Evolutionary conservation across 2,329 filamentous ascomycete species (phyloP), one percentile per base, ranked within the genome.

Genomic region (Colletotrichum sp.): DNA sequence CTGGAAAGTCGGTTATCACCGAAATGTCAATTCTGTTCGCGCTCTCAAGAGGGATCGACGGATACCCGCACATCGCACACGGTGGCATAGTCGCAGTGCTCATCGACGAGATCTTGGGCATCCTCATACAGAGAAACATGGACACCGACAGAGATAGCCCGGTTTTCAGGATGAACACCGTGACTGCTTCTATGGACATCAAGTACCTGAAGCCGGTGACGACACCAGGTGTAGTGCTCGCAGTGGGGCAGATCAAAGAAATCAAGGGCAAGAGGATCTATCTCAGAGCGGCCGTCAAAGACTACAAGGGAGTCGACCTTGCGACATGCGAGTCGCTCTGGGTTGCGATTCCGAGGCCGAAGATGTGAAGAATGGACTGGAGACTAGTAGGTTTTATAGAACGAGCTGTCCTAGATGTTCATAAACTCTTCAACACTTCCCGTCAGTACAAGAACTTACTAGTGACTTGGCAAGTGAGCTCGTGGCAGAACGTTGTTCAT

Each of bases 51-150:
- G 84, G 83, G 3, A 77, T 86, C 7, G 81, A 80, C 8, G 84
- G 85, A 3, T 83, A 81, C 39, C 78, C 80, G 1, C 78, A 78
- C 9, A 74, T 86, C 12, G 75, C 85, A 3, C 85, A 86, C 70
- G 85, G 85, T 8, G 85, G 85, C 13, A 76, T 86, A 61, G 79
- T 80, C 10, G 81, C 82, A 43, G 78, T 84, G 7, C 76, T 86
- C 69, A 74, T 84, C 28, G 85, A 87, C 64, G 85, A 86, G 80
- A 77, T 82, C 7, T 82, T 85, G 77, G 84, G 84, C 5, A 78
- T 79, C 3, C 73, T 87, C 22, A 81, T 83, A 27, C 84, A 86
- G 66, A 77, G 85, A 8, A 87, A 87, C 32, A 70, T 77, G 25
- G 81, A 80, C 0, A 77, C 86, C 48, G 80, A 80, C 3, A 84